A percentile compares a stretch with the other conserved stretches of the same genome.
These are phyloP conservation scores for Flaveria floridana DNA, from an alignment of 140 eudicot genomes.

Conservation along the genomic window DNA sequence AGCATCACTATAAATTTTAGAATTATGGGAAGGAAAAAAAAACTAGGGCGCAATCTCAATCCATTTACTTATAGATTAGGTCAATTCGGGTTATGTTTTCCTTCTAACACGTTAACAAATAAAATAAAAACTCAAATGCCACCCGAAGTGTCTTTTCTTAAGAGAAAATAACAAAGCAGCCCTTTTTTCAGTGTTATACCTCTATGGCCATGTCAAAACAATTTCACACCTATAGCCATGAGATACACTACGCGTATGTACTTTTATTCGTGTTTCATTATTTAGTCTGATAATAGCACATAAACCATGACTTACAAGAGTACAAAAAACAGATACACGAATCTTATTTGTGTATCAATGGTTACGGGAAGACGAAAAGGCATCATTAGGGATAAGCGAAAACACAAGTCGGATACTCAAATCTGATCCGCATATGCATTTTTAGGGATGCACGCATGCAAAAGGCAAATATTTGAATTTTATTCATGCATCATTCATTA, in stretches of 20 bases:
- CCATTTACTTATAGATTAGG: not conserved
- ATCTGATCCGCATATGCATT: not conserved
- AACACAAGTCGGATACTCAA: not conserved
- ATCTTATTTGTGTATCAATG: not conserved
- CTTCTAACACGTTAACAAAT: not conserved
- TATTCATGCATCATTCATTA: not conserved
- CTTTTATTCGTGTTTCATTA: not conserved
- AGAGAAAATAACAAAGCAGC: not conserved
- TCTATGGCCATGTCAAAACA: conserved; percentile 11
- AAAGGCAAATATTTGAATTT: not conserved
- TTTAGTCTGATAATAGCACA: not conserved
- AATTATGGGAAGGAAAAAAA: not conserved
- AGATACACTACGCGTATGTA: not conserved
- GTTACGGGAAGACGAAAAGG: not conserved
- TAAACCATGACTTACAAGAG: not conserved
- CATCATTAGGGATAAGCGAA: not conserved
- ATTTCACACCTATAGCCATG: not conserved
- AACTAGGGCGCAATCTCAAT: not conserved
- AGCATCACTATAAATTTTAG: conserved; percentile 26
- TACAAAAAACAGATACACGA: not conserved
- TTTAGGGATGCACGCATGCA: not conserved
- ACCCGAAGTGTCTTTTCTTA: not conserved
- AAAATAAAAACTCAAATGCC: not conserved
- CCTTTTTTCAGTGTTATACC: not conserved
- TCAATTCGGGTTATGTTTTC: not conserved